Evolutionary conservation across 768 basidiomycete genomes (phyloP), one percentile per base, ranked within the genome.

Genomic region (Suillus occidentalis): DNA sequence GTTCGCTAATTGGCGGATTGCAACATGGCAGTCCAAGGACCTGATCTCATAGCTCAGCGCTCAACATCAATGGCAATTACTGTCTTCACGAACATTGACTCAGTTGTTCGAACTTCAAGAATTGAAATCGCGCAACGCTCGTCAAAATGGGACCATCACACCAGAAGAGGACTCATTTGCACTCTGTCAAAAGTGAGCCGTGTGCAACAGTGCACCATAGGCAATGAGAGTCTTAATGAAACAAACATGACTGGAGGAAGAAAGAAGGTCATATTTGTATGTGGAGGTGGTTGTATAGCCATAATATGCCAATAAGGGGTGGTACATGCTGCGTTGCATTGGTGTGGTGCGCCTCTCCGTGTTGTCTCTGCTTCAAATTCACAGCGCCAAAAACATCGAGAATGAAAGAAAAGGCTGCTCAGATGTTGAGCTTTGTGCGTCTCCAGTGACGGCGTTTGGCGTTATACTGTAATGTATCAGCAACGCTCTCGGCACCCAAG

Each of bases 381-480:
- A 62, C 47, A 55, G 16, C 40, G 36, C 61, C 63, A 34, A 61
- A 60, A 52, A 56, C 28, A 67, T 63, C 12, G 25, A 43, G 63
- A 42, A 45, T 31, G 28, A 36, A 60, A 60, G 50, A 62, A 49
- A 20, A 12, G 56, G 59, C 49, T 10, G 68, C 65, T 84, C 89
- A 97, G 80, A 97, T 90, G 86, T 96, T 96, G 83, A 99, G 88
- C 86, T 99, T 99, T 69, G 97, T 99, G 80, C 97, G 91, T 78
- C 97, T 87, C 97, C 97, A 99, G 86, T 99, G 97, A 78, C 97
- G 92, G 72, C 97, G 87, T 85, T 98, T 98, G 70, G 92, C 90
- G 80, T 95, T 95, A 77, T 95, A 94, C 90, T 94, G 69, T 68
- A 52, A 52, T 28, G 25, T 20, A 31, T 59, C 40, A 59, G 58